Conservation (phyloP, 768 basidiomycete species). For the Boletus pseudo-olivaceus region DNA sequence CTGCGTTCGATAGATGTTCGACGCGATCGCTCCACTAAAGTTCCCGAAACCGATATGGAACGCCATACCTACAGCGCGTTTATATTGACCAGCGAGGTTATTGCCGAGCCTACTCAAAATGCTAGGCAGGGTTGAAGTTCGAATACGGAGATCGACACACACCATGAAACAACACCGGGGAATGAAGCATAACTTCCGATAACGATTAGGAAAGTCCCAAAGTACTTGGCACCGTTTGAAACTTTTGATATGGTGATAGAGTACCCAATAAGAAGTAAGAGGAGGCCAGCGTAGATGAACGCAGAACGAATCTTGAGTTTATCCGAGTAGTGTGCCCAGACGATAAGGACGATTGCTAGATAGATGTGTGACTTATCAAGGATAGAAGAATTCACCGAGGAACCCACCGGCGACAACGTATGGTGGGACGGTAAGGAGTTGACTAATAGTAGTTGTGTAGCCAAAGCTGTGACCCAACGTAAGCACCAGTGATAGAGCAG, state of each 20-base stretch:
- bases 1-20: conserved; percentile 56
- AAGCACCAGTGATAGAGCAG: background rate
- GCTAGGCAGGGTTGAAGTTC: background rate
- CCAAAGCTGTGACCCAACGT: conserved; percentile 46
- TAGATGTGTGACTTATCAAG: background rate
- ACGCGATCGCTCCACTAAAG: conserved; percentile 60
- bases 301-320: conserved; percentile 49
- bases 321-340: conserved; percentile 59
- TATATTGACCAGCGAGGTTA: conserved; percentile 55
- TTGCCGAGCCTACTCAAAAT: conserved; percentile 44
- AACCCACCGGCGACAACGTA: conserved; percentile 59
- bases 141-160: conserved; percentile 14
- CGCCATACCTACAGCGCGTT: conserved; percentile 66
- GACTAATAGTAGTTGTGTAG: conserved; percentile 50
- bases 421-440: conserved; percentile 66
- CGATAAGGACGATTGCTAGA: conserved; percentile 49
- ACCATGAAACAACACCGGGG: conserved; percentile 65
- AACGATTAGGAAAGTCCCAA: conserved; percentile 68
- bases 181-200: conserved; percentile 55
- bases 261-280: conserved; percentile 55
- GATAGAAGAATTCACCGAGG: background rate
- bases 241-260: conserved; percentile 58
- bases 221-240: conserved; percentile 57
- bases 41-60: conserved; percentile 52
- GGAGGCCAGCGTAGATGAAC: conserved; percentile 52